Base-by-base conservation (phyloP, 2,329 filamentous ascomycete species). In the Juglanconis juglandina region DNA sequence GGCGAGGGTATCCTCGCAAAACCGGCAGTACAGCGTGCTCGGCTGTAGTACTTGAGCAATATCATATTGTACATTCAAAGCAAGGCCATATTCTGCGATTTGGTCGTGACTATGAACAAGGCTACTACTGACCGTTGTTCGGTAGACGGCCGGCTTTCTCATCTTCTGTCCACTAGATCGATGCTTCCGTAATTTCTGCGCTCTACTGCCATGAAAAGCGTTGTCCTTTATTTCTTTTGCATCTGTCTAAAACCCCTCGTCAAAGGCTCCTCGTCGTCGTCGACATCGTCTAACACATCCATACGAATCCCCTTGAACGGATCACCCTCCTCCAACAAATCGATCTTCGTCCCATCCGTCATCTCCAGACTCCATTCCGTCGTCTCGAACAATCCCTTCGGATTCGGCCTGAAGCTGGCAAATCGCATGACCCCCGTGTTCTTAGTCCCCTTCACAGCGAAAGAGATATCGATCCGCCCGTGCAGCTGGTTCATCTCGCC, bases 401-500 rank as follows among this genome's bases (percentile, higher is more conserved):
- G 67, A 7, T 75, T 76, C 66, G 83, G 87, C 70, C 95, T 83
- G 71, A 84, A 80, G 78, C 91, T 95, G 67, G 81, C 84, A 75
- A 99, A 96, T 70, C 85, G 84, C 84, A 97, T 95, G 71, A 86
- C 81, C 7, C 87, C 95, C 66, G 80, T 77, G 60, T 76, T 79
- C 71, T 81, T 87, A 35, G 86, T 91, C 46, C 95, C 95, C 76
- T 90, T 91, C 34, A 99, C 95, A 76, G 85, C 82, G 74, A 96
- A 98, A 59, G 78, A 79, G 61, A 99, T 91, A 79, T 98, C 83
- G 73, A 99, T 96, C 68, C 86, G 82, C 32, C 95, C 95, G 75
- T 94, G 92, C 73, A 98, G 77, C 80, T 96, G 94, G 77, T 97
- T 96, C 83, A 99, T 90, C 78, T 92, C 87, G 63, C 91, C 91